A percentile compares a stretch with the other conserved stretches of the same genome.
These are phyloP conservation scores for Sphenostylis stenocarpa DNA, from an alignment of 306 rosid species.

Conservation along the genomic window DNA sequence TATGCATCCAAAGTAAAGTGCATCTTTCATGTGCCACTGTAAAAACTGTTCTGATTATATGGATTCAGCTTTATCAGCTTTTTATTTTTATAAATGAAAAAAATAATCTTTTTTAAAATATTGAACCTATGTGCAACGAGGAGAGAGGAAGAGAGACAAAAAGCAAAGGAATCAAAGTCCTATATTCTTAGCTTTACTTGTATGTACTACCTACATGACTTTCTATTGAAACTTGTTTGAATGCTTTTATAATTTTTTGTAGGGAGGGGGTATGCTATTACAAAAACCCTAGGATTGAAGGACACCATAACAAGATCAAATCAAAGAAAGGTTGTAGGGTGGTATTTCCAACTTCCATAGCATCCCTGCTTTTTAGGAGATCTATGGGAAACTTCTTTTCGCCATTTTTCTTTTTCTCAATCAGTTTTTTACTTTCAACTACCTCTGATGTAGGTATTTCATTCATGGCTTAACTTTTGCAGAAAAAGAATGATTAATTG, in stretches of 20 bases:
- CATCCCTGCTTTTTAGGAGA: conserved; percentile 16
- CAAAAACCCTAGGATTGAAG: neutral
- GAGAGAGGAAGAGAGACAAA: conserved; percentile 25
- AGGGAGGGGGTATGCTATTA: neutral
- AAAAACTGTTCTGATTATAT: neutral
- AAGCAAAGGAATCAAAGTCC: conserved; percentile 26
- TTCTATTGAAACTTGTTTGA: conserved; percentile 24
- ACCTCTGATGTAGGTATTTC: neutral
- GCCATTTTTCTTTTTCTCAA: neutral
- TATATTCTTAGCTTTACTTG: conserved; percentile 32
- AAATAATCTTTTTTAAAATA: neutral
- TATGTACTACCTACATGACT: conserved; percentile 24
- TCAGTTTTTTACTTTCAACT: neutral
- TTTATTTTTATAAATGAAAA: neutral
- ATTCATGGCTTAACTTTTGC: neutral
- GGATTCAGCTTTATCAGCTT: conserved; percentile 31
- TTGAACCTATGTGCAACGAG: neutral
- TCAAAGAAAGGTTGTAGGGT: neutral
- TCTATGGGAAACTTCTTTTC: conserved; percentile 23
- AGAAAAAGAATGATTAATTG: neutral
- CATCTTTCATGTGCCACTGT: neutral
- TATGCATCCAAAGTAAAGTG: neutral
- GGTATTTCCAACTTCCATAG: neutral
- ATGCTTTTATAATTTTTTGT: conserved; percentile 11
- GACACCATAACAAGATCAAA: conserved; percentile 12